Percentiles rank a stretch among this genome's conserved stretches.
phyloP scores from a whole-genome alignment of 371 early-diverging fungal species.

The Mortierella sp. region DNA sequence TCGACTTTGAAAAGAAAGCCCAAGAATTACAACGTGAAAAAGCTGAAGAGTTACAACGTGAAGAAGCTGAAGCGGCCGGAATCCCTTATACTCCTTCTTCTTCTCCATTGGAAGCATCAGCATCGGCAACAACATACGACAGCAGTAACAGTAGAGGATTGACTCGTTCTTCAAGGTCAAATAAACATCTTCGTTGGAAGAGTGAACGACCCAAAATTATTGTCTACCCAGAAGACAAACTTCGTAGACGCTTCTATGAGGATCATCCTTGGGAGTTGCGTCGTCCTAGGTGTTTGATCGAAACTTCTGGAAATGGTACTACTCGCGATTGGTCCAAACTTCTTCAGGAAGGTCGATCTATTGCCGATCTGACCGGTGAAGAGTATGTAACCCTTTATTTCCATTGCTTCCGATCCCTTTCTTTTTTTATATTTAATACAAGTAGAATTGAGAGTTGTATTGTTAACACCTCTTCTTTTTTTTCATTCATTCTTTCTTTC shows the following conservation, averaged over 20 bases:
- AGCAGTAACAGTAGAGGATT: background rate
- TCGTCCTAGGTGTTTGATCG: conserved; percentile 75
- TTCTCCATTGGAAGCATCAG: too few relatives aligned
- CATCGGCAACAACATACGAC: conserved; percentile 7
- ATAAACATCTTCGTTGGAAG: conserved; percentile 67
- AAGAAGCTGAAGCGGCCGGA: conserved; percentile 10
- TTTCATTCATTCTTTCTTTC: background rate
- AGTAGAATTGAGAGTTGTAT: too few relatives aligned
- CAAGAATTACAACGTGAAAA: background rate
- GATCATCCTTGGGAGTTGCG: conserved; percentile 91
- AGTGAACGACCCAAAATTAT: conserved; percentile 75
- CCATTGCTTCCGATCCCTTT: too few relatives aligned
- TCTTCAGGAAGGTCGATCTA: conserved; percentile 64
- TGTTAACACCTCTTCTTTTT: background rate
- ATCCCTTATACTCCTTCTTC: conserved; percentile 5
- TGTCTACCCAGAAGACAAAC: conserved; percentile 88
- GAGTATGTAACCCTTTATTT: too few relatives aligned
- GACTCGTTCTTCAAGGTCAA: conserved; percentile 54
- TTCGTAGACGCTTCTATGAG: conserved; percentile 85
- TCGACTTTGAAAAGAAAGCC: conserved; percentile 30
- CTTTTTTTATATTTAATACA: background rate
- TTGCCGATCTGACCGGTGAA: conserved; percentile 72
- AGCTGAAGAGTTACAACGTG: background rate
- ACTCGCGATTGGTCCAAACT: conserved; percentile 43
- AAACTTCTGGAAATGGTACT: conserved; percentile 64